Evolutionary conservation across 1,139 yeast species (phyloP).

Genomic region (Yamadazyma sp.): DNA sequence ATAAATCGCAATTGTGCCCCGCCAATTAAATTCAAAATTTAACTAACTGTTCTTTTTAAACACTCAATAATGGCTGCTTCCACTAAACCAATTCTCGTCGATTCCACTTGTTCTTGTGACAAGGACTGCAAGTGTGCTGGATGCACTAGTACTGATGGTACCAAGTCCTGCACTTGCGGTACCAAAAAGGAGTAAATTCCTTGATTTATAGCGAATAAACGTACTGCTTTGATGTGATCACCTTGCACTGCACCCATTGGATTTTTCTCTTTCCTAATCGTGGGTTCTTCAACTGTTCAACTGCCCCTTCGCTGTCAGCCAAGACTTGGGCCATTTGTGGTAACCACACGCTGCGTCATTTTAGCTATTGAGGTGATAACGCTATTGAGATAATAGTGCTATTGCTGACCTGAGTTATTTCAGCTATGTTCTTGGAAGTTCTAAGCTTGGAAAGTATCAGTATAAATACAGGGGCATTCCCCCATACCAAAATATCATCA

Average conservation of each 20-base stretch:
- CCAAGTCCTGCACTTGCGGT: constrained; percentile 10
- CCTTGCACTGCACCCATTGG: too few relatives aligned
- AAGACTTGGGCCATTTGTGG: not conserved
- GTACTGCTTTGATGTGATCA: not conserved
- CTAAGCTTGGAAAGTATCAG: not conserved
- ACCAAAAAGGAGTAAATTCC: constrained; percentile 5
- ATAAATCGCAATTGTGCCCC: not conserved
- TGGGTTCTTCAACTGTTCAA: too few relatives aligned
- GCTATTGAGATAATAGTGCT: not conserved
- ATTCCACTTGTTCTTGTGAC: constrained; percentile 16
- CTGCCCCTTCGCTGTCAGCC: not conserved
- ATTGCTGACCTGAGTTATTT: not conserved
- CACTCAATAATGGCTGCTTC: constrained; percentile 16
- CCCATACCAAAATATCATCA: not conserved
- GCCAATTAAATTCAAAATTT: not conserved
- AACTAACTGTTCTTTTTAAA: not conserved
- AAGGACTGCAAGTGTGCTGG: constrained; percentile 14
- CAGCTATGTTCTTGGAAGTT: constrained; percentile 1
- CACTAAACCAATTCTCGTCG: constrained; percentile 17
- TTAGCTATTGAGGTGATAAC: constrained; percentile 1
- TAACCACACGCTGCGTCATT: constrained; percentile 1
- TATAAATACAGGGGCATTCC: constrained; percentile 2
- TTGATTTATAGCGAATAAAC: too few relatives aligned
- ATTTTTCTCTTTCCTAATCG: too few relatives aligned
- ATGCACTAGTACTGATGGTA: constrained; percentile 6